Conservation (phyloP, 2,329 filamentous ascomycete genomes). For the Trichoderma endophyticum region DNA sequence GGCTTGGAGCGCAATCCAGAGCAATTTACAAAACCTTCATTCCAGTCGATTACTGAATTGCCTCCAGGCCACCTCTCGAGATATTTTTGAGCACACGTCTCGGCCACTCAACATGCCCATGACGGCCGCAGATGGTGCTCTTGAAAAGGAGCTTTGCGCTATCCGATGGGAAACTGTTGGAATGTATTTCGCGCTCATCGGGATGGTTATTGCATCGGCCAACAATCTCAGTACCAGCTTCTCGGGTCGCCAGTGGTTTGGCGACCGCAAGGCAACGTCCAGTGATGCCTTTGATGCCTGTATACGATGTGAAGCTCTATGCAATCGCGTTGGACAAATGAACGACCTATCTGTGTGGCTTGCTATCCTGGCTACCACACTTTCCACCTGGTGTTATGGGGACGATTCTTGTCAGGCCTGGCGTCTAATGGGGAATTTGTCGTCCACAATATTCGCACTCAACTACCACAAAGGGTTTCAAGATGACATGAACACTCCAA, state of each 20-base stretch:
- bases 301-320: neutral
- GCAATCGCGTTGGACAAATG: neutral
- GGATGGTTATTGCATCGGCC: neutral
- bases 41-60: neutral
- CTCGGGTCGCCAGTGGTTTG: neutral
- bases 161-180: neutral
- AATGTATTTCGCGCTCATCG: neutral
- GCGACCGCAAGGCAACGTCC: neutral
- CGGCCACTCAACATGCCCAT: neutral
- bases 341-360: neutral
- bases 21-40: neutral
- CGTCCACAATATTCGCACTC: neutral
- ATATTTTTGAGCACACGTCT: neutral
- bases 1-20: neutral
- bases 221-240: neutral
- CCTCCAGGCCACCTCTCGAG: neutral
- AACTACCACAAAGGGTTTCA: neutral
- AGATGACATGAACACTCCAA: neutral
- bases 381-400: neutral
- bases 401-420: neutral
- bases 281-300: neutral
- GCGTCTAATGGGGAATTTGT: neutral
- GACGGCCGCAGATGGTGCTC: neutral
- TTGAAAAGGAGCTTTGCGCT: neutral
- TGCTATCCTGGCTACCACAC: neutral